Evolutionary conservation across 345 rosid genomes (phyloP).

Genomic region (Zanthoxylum bungeanum): DNA sequence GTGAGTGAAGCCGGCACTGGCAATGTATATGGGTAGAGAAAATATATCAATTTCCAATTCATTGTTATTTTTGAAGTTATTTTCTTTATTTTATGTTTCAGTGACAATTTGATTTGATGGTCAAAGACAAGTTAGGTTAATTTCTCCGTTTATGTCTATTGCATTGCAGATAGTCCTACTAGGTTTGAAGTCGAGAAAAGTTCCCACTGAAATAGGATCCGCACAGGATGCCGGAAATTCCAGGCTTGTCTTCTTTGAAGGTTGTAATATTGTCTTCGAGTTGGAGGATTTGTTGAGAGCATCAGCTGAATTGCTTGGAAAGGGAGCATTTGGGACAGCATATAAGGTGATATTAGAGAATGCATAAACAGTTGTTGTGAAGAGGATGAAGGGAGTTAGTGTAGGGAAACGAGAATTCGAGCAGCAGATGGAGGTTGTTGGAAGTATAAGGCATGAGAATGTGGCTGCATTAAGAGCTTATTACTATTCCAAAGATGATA

Average conservation of each 20-base stretch:
- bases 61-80: too few relatives aligned
- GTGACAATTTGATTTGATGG: too few relatives aligned
- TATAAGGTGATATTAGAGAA: constrained; percentile 88
- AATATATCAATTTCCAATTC: too few relatives aligned
- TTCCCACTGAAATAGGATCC: too few relatives aligned
- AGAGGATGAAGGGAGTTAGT: constrained; percentile 83
- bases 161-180: too few relatives aligned
- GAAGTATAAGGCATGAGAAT: constrained; percentile 74
- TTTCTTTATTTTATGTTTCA: too few relatives aligned
- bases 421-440: constrained; percentile 80
- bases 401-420: constrained; percentile 73
- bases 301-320: constrained; percentile 91
- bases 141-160: too few relatives aligned
- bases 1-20: background rate
- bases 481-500: constrained; percentile 90
- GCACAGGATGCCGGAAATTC: too few relatives aligned
- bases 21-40: too few relatives aligned
- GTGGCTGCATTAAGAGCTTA: constrained; percentile 77
- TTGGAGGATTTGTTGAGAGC: constrained; percentile 88
- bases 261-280: constrained; percentile 72
- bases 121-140: too few relatives aligned
- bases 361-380: constrained; percentile 73
- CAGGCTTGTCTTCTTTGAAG: constrained; percentile 80
- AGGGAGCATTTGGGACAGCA: constrained; percentile 77
- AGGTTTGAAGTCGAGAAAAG: too few relatives aligned